Evolutionary conservation across 2,329 filamentous ascomycete genomes (phyloP).

Genomic region (Fonsecaea pedrosoi): DNA sequence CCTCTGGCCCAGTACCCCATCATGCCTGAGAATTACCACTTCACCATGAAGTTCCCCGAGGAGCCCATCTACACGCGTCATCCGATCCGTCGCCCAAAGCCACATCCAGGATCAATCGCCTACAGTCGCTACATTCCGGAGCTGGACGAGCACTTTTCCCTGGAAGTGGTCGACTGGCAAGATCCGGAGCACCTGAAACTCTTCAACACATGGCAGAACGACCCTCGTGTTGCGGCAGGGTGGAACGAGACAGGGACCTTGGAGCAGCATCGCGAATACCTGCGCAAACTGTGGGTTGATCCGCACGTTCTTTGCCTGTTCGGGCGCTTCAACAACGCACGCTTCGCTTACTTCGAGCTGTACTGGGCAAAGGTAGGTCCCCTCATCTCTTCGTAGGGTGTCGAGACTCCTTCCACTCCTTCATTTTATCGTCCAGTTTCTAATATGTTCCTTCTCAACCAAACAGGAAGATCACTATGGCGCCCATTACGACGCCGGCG

Average conservation of each 20-base stretch:
- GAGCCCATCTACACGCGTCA: conserved; percentile 67
- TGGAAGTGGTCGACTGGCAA: conserved; percentile 72
- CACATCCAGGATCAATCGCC: conserved; percentile 70
- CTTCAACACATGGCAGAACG: conserved; percentile 84
- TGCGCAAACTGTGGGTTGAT: conserved; percentile 71
- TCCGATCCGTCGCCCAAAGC: conserved; percentile 74
- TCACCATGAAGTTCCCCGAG: conserved; percentile 47
- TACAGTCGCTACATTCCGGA: conserved; percentile 83
- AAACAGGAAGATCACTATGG: conserved; percentile 65
- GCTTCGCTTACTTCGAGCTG: conserved; percentile 79
- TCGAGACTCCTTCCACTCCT: conserved; percentile 22
- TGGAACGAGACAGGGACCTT: conserved; percentile 81
- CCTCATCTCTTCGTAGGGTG: conserved; percentile 49
- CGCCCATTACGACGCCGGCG: conserved; percentile 62
- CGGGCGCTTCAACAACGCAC: conserved; percentile 72
- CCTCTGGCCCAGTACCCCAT: conserved; percentile 56
- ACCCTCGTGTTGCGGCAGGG: conserved; percentile 77
- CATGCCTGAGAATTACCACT: conserved; percentile 44
- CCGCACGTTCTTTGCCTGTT: conserved; percentile 74
- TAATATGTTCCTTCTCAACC: conserved; percentile 25
- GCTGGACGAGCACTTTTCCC: conserved; percentile 76
- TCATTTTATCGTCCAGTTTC: not conserved
- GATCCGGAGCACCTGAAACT: conserved; percentile 70
- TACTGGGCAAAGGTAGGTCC: conserved; percentile 73
- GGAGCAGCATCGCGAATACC: conserved; percentile 75